phyloP scores from a whole-genome alignment of 371 early-diverging fungal genomes.

The Cokeromyces recurvatus region DNA sequence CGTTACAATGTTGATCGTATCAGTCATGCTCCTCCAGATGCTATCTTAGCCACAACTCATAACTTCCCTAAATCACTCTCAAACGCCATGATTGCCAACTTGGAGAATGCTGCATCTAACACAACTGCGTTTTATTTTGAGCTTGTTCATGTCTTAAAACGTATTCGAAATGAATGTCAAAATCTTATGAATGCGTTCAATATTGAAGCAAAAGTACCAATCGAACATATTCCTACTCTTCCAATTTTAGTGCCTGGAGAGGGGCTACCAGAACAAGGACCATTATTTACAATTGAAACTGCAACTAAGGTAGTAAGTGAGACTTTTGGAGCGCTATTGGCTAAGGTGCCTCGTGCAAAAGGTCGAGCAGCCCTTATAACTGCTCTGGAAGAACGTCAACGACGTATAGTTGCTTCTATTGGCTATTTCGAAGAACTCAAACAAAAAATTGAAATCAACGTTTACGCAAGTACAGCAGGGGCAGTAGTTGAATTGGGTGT shows the following conservation, averaged over 20 bases:
- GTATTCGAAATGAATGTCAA: slow-evolving; percentile 75
- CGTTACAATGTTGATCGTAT: slow-evolving; percentile 40
- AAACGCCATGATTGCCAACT: slow-evolving; percentile 45
- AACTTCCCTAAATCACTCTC: slow-evolving; percentile 53
- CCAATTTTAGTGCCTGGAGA: slow-evolving; percentile 54
- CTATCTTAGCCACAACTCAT: slow-evolving; percentile 30
- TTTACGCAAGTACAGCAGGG: slow-evolving; percentile 74
- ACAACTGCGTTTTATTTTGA: slow-evolving; percentile 58
- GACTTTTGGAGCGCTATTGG: slow-evolving; percentile 42
- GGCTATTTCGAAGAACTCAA: slow-evolving; percentile 63
- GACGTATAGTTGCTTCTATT: slow-evolving; percentile 61
- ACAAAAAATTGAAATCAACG: slow-evolving; percentile 66
- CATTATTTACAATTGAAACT: slow-evolving; percentile 60
- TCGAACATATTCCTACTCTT: slow-evolving; percentile 48
- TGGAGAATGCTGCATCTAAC: slow-evolving; percentile 40
- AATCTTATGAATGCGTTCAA: slow-evolving; percentile 58
- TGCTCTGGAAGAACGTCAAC: slow-evolving; percentile 54
- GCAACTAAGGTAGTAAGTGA: slow-evolving; percentile 53
- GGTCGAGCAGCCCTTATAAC: slow-evolving; percentile 34
- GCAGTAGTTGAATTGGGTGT: slow-evolving; percentile 77
- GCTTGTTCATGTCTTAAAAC: slow-evolving; percentile 60
- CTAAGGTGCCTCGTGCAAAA: slow-evolving; percentile 36
- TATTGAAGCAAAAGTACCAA: slow-evolving; percentile 49
- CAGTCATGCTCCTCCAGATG: slow-evolving; percentile 41
- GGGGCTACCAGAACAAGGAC: slow-evolving; percentile 37